Evolutionary conservation across 768 basidiomycete genomes (phyloP).

Genomic region (Cystoderma amianthinum): DNA sequence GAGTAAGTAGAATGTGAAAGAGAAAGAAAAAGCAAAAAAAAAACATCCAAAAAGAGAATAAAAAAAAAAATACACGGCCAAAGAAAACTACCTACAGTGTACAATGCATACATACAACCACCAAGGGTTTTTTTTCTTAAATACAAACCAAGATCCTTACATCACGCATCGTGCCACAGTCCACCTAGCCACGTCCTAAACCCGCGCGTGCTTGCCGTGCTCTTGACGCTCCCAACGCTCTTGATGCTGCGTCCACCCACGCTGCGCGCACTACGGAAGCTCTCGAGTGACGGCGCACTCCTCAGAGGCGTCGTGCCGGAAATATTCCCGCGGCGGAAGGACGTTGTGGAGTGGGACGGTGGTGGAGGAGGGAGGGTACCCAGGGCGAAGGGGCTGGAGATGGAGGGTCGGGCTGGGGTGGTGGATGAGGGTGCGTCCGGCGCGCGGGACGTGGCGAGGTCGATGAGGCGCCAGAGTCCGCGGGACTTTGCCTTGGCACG

Average conservation of each 20-base stretch:
- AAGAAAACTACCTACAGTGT: no score
- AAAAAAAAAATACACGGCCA: no score
- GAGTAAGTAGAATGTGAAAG: no score
- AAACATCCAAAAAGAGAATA: no score
- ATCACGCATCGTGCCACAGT: no score
- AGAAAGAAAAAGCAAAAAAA: no score
- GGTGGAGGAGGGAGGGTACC: constrained; percentile 20
- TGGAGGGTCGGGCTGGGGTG: constrained; percentile 19
- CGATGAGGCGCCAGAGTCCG: not conserved
- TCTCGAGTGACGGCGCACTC: constrained; percentile 36
- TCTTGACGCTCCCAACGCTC: constrained; percentile 10
- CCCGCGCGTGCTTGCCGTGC: constrained; percentile 30
- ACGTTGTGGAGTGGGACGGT: constrained; percentile 9
- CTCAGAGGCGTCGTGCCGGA: constrained; percentile 15
- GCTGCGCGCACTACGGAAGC: constrained; percentile 28
- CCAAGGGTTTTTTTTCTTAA: no score
- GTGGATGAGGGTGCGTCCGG: not conserved
- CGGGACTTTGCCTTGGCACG: no score
- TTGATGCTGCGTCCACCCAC: not conserved
- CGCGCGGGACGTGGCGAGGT: not conserved
- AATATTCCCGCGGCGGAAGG: constrained; percentile 3
- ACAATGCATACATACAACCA: no score
- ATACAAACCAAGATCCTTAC: no score
- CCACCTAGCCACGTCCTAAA: constrained; percentile 34
- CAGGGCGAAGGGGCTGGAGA: constrained; percentile 40